These are phyloP conservation scores for Torulaspora indica DNA, from an alignment of 805 yeast genomes.

Conservation along the genomic window DNA sequence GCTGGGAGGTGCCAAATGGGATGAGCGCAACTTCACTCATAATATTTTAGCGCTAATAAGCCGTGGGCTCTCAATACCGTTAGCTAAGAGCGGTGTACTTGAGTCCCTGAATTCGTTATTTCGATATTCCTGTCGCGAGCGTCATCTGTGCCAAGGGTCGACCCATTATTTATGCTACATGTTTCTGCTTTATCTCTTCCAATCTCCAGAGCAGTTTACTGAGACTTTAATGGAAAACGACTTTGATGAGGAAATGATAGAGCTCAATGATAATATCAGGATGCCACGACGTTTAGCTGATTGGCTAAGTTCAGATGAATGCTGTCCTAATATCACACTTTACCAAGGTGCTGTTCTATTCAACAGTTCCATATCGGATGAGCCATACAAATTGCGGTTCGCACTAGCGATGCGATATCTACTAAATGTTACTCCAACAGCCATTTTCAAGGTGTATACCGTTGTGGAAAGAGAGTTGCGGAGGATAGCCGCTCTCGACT, in stretches of 20 bases:
- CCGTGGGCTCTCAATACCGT: conserved; percentile 58
- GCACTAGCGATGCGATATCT: conserved; percentile 33
- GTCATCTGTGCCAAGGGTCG: conserved; percentile 14
- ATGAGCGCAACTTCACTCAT: conserved; percentile 47
- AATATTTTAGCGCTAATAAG: conserved; percentile 45
- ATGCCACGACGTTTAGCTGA: conserved; percentile 39
- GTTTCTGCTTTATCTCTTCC: conserved; percentile 37
- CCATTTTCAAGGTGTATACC: conserved; percentile 35
- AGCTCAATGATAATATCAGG: conserved; percentile 33
- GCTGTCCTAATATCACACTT: conserved; percentile 33
- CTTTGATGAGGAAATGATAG: conserved; percentile 33
- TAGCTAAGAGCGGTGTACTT: conserved; percentile 47
- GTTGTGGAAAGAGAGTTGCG: conserved; percentile 34
- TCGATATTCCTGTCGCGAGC: conserved; percentile 41
- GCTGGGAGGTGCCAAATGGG: conserved; percentile 38
- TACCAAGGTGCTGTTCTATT: conserved; percentile 37
- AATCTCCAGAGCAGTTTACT: conserved; percentile 38
- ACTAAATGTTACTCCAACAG: conserved; percentile 32
- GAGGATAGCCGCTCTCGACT: conserved; percentile 30
- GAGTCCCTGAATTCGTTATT: conserved; percentile 43
- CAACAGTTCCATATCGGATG: conserved; percentile 35
- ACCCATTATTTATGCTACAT: conserved; percentile 28
- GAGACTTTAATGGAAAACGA: conserved; percentile 36
- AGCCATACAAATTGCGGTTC: conserved; percentile 36
- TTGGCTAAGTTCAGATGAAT: conserved; percentile 33